phyloP scores from a whole-genome alignment of 805 yeast genomes.

The Yarrowia deformans region DNA sequence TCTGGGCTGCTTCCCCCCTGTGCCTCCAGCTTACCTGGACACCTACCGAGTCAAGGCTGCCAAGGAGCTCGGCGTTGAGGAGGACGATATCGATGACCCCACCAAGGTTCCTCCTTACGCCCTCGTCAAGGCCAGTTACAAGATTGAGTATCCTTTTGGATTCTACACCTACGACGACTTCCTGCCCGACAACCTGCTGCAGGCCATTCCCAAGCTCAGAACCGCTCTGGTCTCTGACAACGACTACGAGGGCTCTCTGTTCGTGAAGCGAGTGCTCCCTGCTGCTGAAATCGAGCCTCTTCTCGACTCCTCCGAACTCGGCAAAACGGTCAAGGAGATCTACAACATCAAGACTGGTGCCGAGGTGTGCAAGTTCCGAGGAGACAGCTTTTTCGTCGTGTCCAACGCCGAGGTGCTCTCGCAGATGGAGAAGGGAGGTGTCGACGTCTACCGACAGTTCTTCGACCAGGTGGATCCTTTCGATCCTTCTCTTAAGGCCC shows the following conservation, averaged over 20 bases:
- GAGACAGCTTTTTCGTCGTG: conserved; percentile 22
- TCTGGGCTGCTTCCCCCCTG: conserved; percentile 17
- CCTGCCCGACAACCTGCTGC: conserved; percentile 17
- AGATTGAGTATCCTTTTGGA: conserved; percentile 35
- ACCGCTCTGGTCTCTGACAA: conserved; percentile 17
- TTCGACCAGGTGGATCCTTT: conserved; percentile 50
- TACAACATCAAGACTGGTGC: conserved; percentile 7
- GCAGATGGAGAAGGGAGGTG: conserved; percentile 20
- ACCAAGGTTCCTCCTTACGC: neutral
- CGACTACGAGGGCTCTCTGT: conserved; percentile 26
- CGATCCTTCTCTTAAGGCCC: conserved; percentile 45
- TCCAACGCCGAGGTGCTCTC: neutral
- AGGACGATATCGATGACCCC: conserved; percentile 14
- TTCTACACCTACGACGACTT: conserved; percentile 25
- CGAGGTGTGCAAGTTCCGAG: conserved; percentile 34
- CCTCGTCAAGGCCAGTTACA: conserved; percentile 12
- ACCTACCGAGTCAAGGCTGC: conserved; percentile 26
- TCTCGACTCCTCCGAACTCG: conserved; percentile 3
- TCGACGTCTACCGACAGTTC: conserved; percentile 46
- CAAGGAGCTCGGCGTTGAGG: conserved; percentile 17
- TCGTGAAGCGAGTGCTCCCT: conserved; percentile 9
- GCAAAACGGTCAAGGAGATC: conserved; percentile 17
- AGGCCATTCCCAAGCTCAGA: conserved; percentile 9
- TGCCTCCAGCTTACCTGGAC: neutral
- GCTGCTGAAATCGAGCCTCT: conserved; percentile 10